Percentiles rank a stretch among this genome's conserved stretches.
Evolutionary conservation across 768 basidiomycete species (phyloP).

Genomic region (Pisolithus marmoratus): DNA sequence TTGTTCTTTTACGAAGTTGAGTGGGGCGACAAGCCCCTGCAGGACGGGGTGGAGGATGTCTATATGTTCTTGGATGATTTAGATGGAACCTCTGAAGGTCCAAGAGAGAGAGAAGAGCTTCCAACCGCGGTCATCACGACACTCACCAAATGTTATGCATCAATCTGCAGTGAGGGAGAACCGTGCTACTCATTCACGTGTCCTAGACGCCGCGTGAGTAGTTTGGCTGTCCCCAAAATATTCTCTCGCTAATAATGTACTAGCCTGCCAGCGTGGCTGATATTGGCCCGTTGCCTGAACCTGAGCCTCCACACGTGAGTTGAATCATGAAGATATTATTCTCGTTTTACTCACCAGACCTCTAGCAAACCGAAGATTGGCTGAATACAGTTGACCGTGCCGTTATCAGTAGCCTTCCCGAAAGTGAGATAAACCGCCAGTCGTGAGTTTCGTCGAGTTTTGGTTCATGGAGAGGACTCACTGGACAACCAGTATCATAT

Average conservation of each 20-base stretch:
- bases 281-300: slow-evolving; percentile 13
- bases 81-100: slow-evolving; percentile 55
- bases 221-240: neutral
- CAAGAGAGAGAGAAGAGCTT: slow-evolving; percentile 61
- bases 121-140: slow-evolving; percentile 89
- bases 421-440: slow-evolving; percentile 79
- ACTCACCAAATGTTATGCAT: slow-evolving; percentile 86
- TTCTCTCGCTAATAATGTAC: slow-evolving; percentile 9
- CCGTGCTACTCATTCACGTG: slow-evolving; percentile 83
- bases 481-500: slow-evolving; percentile 50
- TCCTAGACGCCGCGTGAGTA: slow-evolving; percentile 54
- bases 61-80: slow-evolving; percentile 89
- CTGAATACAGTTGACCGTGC: slow-evolving; percentile 42
- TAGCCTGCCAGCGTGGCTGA: slow-evolving; percentile 22
- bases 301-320: slow-evolving; percentile 28
- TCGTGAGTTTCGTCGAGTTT: slow-evolving; percentile 33
- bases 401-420: slow-evolving; percentile 52
- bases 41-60: slow-evolving; percentile 89
- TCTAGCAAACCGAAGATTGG: slow-evolving; percentile 43
- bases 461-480: neutral
- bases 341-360: neutral
- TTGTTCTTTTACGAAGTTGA: slow-evolving; percentile 97
- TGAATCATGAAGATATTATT: slow-evolving; percentile 23
- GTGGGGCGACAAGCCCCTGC: slow-evolving; percentile 78
- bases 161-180: slow-evolving; percentile 74